phyloP scores from a whole-genome alignment of 805 yeast species.

The Lipomyces anomalus region DNA sequence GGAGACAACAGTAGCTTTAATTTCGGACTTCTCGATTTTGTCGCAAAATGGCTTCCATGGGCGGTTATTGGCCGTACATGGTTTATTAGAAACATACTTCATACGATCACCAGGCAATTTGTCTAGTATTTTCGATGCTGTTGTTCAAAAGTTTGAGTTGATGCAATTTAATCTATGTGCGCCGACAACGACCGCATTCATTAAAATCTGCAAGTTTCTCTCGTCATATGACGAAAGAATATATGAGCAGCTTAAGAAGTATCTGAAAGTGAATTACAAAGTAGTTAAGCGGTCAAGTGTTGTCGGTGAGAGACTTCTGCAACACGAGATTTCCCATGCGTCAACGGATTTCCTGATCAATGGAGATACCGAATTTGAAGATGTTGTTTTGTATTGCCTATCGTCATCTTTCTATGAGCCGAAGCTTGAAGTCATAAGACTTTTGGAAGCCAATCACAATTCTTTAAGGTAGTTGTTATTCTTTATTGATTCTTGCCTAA shows the following conservation, averaged over 20 bases:
- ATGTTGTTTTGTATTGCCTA: background rate
- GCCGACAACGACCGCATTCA: background rate
- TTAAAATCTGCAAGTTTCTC: too few species aligned
- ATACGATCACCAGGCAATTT: too few species aligned
- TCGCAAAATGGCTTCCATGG: conserved; percentile 58
- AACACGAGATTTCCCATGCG: conserved; percentile 6
- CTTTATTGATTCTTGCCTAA: background rate
- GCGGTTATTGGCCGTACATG: conserved; percentile 44
- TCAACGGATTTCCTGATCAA: background rate
- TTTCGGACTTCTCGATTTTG: conserved; percentile 23
- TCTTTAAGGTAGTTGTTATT: background rate
- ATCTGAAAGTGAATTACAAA: too few species aligned
- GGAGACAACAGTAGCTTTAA: conserved; percentile 31
- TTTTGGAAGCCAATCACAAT: background rate
- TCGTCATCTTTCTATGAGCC: background rate
- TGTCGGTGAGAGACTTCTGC: conserved; percentile 12
- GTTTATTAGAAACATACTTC: conserved; percentile 27
- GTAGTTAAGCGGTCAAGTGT: too few species aligned
- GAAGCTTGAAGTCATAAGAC: background rate
- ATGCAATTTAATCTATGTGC: too few species aligned
- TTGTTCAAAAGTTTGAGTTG: too few species aligned
- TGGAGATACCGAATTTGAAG: background rate
- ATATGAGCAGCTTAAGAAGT: too few species aligned
- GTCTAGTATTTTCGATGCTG: too few species aligned
- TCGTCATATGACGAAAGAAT: too few species aligned